phyloP scores from a whole-genome alignment of 495 filamentous ascomycete species.

The Annulohypoxylon nitens region DNA sequence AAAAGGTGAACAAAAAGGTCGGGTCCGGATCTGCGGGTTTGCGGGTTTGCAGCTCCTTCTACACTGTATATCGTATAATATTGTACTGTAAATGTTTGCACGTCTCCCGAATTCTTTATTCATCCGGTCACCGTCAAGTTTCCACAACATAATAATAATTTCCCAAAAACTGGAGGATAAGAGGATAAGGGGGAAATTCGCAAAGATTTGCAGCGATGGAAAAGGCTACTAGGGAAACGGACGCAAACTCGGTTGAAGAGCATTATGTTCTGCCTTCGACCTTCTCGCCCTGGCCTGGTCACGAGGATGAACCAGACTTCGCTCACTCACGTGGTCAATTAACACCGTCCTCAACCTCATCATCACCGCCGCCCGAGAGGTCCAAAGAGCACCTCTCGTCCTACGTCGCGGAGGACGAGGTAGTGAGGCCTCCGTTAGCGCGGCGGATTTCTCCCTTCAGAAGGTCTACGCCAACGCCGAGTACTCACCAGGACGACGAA shows the following conservation, averaged over 20 bases:
- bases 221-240: slow-evolving; percentile 13
- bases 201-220: slow-evolving; percentile 27
- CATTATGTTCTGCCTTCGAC: slow-evolving; percentile 40
- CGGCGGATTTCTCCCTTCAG: slow-evolving; percentile 4
- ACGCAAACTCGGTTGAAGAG: slow-evolving; percentile 18
- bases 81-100: slow-evolving; percentile 6
- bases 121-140: slow-evolving; percentile 18
- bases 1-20: slow-evolving; percentile 14
- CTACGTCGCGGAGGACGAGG: slow-evolving; percentile 12
- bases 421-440: slow-evolving; percentile 2
- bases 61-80: background rate
- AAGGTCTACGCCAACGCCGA: background rate
- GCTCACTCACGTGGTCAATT: slow-evolving; percentile 21
- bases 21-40: background rate
- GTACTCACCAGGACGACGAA: background rate
- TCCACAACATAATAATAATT: slow-evolving; percentile 17
- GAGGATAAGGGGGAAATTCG: background rate
- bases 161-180: background rate
- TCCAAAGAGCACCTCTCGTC: slow-evolving; percentile 2
- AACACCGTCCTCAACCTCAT: background rate
- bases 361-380: slow-evolving; percentile 13
- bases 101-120: background rate
- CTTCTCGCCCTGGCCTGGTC: slow-evolving; percentile 41
- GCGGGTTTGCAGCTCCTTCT: background rate
- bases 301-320: slow-evolving; percentile 10